Conservation (phyloP, 2,329 filamentous ascomycete species). For the Clarireedia paspali region DNA sequence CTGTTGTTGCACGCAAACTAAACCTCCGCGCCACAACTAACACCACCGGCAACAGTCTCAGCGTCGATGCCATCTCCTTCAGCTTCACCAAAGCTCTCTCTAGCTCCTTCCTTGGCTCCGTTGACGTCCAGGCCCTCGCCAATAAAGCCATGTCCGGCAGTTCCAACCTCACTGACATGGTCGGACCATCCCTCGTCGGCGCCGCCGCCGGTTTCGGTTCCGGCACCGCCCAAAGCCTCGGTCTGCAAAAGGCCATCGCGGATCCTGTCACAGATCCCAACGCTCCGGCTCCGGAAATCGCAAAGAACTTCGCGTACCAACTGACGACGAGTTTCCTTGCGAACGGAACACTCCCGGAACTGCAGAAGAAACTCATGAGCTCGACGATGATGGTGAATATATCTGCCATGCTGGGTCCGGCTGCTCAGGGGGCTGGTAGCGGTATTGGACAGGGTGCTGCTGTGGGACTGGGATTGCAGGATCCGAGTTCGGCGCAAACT, state of each 20-base stretch:
- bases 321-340: constrained; percentile 6
- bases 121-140: constrained; percentile 1
- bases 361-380: constrained; percentile 3
- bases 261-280: background rate
- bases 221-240: background rate
- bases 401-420: background rate
- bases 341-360: background rate
- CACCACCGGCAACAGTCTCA: background rate
- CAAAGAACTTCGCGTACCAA: constrained; percentile 2
- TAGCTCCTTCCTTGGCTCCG: constrained; percentile 5
- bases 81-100: constrained; percentile 7
- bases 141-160: constrained; percentile 1
- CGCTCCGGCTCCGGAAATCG: background rate
- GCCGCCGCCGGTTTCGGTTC: constrained; percentile 1
- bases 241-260: background rate
- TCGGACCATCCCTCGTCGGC: background rate
- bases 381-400: background rate
- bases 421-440: constrained; percentile 1
- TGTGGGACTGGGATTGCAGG: constrained; percentile 3
- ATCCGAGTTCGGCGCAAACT: background rate
- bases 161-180: background rate
- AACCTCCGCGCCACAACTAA: background rate
- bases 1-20: background rate
- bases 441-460: constrained; percentile 4
- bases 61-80: background rate